Evolutionary conservation across 1,139 yeast species (phyloP).

Genomic region (Candida sanyaensis): DNA sequence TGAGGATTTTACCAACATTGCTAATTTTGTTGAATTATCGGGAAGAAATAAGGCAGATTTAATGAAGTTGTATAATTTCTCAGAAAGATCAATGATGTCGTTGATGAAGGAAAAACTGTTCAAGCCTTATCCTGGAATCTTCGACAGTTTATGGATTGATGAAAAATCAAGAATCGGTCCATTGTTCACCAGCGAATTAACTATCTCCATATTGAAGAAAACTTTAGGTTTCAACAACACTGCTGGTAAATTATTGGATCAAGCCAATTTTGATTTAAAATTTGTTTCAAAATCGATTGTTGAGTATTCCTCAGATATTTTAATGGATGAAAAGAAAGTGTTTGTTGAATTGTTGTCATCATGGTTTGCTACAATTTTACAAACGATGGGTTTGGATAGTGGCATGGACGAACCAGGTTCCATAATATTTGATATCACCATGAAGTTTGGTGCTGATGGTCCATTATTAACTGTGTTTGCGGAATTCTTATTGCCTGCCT

Average conservation of each 20-base stretch:
- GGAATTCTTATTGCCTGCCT: constrained; percentile 13
- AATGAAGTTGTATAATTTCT: constrained; percentile 18
- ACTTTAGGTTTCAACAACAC: constrained; percentile 36
- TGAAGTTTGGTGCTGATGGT: constrained; percentile 4
- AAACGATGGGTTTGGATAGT: constrained; percentile 23
- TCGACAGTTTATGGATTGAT: constrained; percentile 52
- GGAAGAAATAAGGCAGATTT: constrained; percentile 10
- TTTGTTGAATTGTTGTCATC: constrained; percentile 37
- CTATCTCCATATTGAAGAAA: constrained; percentile 37
- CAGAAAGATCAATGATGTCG: constrained; percentile 22
- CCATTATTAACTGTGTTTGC: constrained; percentile 3
- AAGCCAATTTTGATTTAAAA: constrained; percentile 57
- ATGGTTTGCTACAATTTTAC: constrained; percentile 51
- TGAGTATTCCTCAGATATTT: constrained; percentile 43
- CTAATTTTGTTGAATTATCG: constrained; percentile 44
- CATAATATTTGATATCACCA: neutral
- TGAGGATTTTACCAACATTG: constrained; percentile 47
- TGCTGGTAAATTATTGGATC: constrained; percentile 51
- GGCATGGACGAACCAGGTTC: neutral
- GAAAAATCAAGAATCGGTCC: constrained; percentile 36
- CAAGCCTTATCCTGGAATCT: constrained; percentile 53
- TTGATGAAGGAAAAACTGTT: constrained; percentile 19
- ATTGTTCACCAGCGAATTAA: constrained; percentile 49
- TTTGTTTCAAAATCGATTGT: constrained; percentile 44
- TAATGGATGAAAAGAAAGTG: constrained; percentile 35